Conservation (phyloP, 257 asterid genomes). For the Coffea canephora region DNA sequence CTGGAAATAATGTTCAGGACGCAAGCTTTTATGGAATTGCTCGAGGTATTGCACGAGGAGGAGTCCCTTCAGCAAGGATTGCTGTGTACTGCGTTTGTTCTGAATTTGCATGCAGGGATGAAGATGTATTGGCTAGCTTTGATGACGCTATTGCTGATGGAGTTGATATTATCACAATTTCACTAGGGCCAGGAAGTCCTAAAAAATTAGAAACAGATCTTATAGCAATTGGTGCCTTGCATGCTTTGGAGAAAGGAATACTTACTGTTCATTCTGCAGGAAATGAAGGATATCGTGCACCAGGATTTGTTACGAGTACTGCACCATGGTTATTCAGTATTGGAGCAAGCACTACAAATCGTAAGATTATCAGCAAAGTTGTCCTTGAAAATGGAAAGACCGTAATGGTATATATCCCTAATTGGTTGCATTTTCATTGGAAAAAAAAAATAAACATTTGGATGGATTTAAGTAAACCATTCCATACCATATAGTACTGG, state of each 20-base stretch:
- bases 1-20: background rate
- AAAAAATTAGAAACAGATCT: background rate
- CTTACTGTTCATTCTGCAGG: conserved; percentile 26
- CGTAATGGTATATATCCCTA: background rate
- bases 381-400: conserved; percentile 14
- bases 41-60: conserved; percentile 7
- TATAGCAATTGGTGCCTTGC: conserved; percentile 7
- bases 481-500: no score
- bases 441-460: no score
- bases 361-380: conserved; percentile 8
- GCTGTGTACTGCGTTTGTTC: conserved; percentile 1
- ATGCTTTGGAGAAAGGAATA: conserved; percentile 23
- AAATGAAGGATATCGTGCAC: conserved; percentile 2
- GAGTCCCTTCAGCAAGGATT: background rate
- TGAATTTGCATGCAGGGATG: background rate
- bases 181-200: background rate
- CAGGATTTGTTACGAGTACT: background rate
- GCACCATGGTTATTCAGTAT: conserved; percentile 31
- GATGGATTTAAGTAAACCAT: no score
- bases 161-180: conserved; percentile 8
- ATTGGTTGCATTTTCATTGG: no score
- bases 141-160: conserved; percentile 16
- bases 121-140: conserved; percentile 3
- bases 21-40: conserved; percentile 3
- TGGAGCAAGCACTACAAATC: conserved; percentile 30